Conservation (phyloP, 352 stramenopile species). For the Pythium insidiosum region DNA sequence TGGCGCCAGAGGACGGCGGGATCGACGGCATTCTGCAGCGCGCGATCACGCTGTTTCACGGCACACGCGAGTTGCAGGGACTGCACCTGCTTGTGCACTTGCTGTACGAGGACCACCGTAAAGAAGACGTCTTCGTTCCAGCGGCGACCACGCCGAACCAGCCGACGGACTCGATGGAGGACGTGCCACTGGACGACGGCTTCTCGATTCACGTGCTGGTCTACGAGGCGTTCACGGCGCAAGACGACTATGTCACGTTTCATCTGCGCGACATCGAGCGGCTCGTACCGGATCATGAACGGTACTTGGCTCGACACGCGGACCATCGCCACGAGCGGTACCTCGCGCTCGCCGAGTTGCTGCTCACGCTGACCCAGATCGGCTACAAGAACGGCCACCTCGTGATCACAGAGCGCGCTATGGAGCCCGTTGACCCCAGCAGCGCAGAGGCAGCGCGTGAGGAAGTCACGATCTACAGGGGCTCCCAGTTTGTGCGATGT, state of each 20-base stretch:
- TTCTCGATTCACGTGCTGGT: constrained; percentile 45
- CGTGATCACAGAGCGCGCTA: constrained; percentile 37
- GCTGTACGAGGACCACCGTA: constrained; percentile 39
- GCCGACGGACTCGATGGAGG: not conserved
- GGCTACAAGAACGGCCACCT: constrained; percentile 70
- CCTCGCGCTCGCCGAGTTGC: constrained; percentile 31
- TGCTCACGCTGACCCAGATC: constrained; percentile 34
- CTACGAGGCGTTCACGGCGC: constrained; percentile 36
- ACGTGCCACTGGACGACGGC: constrained; percentile 10
- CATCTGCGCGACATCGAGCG: constrained; percentile 35
- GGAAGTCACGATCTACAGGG: constrained; percentile 36
- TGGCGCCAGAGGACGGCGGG: constrained; percentile 26
- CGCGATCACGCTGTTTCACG: constrained; percentile 28
- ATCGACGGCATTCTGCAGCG: constrained; percentile 48
- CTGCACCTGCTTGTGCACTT: constrained; percentile 52
- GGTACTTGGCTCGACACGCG: constrained; percentile 19
- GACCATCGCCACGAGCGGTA: constrained; percentile 25
- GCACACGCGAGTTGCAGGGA: constrained; percentile 24
- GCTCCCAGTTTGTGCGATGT: constrained; percentile 25
- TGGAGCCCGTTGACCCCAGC: too few relatives aligned
- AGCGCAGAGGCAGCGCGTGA: not conserved
- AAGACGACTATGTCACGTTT: constrained; percentile 41
- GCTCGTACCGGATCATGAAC: constrained; percentile 27
- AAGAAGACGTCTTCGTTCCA: too few relatives aligned
- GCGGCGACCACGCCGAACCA: not conserved